These are phyloP conservation scores for Sugiyamaella xylanicola DNA, from an alignment of 1,139 yeast genomes.

Conservation along the genomic window DNA sequence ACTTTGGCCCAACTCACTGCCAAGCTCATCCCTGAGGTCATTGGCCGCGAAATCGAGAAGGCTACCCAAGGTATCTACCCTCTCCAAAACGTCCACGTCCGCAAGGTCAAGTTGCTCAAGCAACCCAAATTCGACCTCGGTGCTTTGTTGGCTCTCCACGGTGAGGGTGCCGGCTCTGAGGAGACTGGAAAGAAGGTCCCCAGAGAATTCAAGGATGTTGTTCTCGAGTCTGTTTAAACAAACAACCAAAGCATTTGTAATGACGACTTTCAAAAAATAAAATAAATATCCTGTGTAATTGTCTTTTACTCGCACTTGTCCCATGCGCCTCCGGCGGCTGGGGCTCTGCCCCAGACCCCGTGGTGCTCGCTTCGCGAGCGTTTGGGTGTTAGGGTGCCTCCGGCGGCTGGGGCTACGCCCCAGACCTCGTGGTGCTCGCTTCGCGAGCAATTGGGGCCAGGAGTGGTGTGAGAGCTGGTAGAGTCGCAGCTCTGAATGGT, in stretches of 20 bases:
- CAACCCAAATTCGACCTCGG: constrained; percentile 92
- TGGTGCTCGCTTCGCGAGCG: background rate
- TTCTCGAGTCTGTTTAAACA: constrained; percentile 75
- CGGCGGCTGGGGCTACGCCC: background rate
- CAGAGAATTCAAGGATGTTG: constrained; percentile 87
- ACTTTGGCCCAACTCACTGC: constrained; percentile 85
- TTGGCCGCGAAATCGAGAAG: constrained; percentile 89
- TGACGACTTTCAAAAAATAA: constrained; percentile 12
- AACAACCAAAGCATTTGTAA: constrained; percentile 15
- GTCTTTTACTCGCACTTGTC: background rate
- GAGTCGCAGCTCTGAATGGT: background rate
- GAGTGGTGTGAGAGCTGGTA: background rate
- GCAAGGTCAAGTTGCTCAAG: constrained; percentile 89
- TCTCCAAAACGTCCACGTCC: constrained; percentile 87
- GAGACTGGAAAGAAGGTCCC: constrained; percentile 91
- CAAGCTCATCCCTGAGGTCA: constrained; percentile 88
- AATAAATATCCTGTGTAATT: constrained; percentile 12
- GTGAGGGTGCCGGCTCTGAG: constrained; percentile 75
- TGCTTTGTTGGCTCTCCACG: constrained; percentile 85
- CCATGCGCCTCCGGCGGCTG: background rate
- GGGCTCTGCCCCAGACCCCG: background rate
- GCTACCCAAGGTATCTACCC: constrained; percentile 84
- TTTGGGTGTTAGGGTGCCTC: background rate
- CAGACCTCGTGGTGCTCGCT: background rate
- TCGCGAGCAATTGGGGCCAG: background rate